Percentiles rank a stretch among this genome's conserved stretches.
These are phyloP conservation scores for Colletotrichum tropicale DNA, from an alignment of 2,329 filamentous ascomycete species.

Conservation along the genomic window DNA sequence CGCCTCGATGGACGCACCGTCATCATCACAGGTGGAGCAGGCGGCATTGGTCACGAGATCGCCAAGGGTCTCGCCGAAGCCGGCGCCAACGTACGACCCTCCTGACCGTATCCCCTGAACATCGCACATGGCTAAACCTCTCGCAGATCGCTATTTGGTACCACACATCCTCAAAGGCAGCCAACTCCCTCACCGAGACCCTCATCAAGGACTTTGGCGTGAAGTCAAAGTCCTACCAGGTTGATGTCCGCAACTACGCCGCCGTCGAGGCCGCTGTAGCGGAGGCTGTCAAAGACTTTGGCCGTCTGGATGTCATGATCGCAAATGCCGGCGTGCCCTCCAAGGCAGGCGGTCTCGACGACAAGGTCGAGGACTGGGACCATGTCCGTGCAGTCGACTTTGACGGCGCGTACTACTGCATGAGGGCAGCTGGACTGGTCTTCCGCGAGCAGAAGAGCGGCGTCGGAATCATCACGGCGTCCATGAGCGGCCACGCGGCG, in stretches of 20 bases:
- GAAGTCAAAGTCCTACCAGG: slow-evolving; percentile 35
- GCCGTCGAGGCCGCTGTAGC: slow-evolving; percentile 27
- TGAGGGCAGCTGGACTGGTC: slow-evolving; percentile 34
- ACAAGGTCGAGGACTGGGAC: slow-evolving; percentile 31
- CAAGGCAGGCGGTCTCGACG: slow-evolving; percentile 34
- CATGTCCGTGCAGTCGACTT: slow-evolving; percentile 33
- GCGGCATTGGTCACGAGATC: slow-evolving; percentile 3
- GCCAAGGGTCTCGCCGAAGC: slow-evolving; percentile 7
- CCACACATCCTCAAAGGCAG: slow-evolving; percentile 1
- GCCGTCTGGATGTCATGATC: slow-evolving; percentile 37
- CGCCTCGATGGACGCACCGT: slow-evolving; percentile 12
- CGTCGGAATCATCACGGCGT: slow-evolving; percentile 37
- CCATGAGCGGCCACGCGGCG: slow-evolving; percentile 36
- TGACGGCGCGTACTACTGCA: slow-evolving; percentile 36
- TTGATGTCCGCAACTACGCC: slow-evolving; percentile 35
- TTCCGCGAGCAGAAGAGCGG: slow-evolving; percentile 37
- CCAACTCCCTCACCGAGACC: not conserved
- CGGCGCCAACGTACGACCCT: slow-evolving; percentile 8
- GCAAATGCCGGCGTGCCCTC: slow-evolving; percentile 38
- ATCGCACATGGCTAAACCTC: not conserved
- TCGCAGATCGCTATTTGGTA: slow-evolving; percentile 8
- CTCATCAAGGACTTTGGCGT: slow-evolving; percentile 1
- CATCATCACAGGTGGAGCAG: slow-evolving; percentile 5
- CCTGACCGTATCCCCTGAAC: not conserved
- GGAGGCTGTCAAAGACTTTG: slow-evolving; percentile 38